Evolutionary conservation across 805 yeast genomes (phyloP), one percentile per base, ranked within the genome.

Genomic region (Saturnispora saitoi): DNA sequence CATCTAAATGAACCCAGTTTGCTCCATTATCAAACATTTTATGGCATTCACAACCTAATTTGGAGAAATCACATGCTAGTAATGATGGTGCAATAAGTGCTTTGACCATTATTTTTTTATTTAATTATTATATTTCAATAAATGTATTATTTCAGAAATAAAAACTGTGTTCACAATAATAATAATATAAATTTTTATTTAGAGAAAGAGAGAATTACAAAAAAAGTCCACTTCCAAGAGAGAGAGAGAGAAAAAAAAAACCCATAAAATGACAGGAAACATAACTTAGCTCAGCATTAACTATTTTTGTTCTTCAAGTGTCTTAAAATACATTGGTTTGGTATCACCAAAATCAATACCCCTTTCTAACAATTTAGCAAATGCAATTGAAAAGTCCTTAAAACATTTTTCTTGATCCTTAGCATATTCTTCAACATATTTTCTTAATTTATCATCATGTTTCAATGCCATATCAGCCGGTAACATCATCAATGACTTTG

Each of bases 1-100:
- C 91, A 67, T 93, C 99, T 47, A 93, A 80, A 67, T 93, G 99
- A 53, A 93, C 80, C 99, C 99, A 93, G 60, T 91, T 96, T 19
- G 96, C 95, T 22, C 86, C 83, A 49, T 83, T 74, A 46, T 79
- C 77, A 61, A 87, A 80, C 69, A 90, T 84, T 51, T 76, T 74
- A 61, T 83, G 84, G 67, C 96, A 87, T 54, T 90, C 91, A 56
- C 88, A 78, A 44, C 95, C 97, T 52, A 93, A 70, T 58, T 87
- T 78, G 56, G 97, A 82, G 62, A 91, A 93, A 65, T 93, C 95
- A 39, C 90, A 84, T 5, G 98, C 93, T 48, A 93, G 77, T 51
- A 93, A 86, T 28, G 96, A 88, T 22, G 99, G 99, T 9, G 99
- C 97, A 60, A 93, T 81, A 57, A 86, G 81, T 45, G 95, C 76